These are phyloP conservation scores for Monsonia emarginata DNA, from an alignment of 441 rosid species.

Conservation along the genomic window DNA sequence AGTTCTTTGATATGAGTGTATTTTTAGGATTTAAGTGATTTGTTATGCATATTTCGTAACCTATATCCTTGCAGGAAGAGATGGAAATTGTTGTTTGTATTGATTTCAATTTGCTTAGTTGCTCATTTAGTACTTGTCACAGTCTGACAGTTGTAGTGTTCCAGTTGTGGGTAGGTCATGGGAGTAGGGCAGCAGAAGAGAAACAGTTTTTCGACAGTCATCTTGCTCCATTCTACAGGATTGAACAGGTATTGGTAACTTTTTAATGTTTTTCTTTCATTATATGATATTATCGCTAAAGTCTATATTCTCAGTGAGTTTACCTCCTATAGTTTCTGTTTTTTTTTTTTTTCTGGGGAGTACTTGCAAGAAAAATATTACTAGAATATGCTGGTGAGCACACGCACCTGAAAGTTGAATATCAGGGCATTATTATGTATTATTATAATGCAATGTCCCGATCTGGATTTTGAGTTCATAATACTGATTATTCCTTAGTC, in stretches of 20 bases:
- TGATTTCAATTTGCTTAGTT: neutral
- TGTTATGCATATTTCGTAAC: neutral
- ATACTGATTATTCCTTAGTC: neutral
- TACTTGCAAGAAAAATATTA: neutral
- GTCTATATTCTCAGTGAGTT: neutral
- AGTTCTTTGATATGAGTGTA: neutral
- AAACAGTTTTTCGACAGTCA: constrained; percentile 62
- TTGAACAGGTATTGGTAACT: constrained; percentile 45
- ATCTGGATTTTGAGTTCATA: neutral
- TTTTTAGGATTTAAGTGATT: neutral
- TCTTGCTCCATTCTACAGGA: constrained; percentile 71
- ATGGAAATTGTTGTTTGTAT: constrained; percentile 2
- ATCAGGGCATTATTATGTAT: no score
- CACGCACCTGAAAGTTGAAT: no score
- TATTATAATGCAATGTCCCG: neutral
- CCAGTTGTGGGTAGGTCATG: constrained; percentile 68
- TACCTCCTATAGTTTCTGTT: neutral
- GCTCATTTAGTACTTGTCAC: constrained; percentile 12
- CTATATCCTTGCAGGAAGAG: constrained; percentile 1
- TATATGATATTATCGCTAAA: neutral
- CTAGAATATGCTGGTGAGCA: neutral
- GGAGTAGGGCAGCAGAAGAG: constrained; percentile 66
- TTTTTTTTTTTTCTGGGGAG: neutral
- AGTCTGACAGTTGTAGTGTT: constrained; percentile 21
- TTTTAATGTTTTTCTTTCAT: constrained; percentile 18